Conservation (phyloP, 805 yeast genomes). For the Wickerhamomyces silvicola region DNA sequence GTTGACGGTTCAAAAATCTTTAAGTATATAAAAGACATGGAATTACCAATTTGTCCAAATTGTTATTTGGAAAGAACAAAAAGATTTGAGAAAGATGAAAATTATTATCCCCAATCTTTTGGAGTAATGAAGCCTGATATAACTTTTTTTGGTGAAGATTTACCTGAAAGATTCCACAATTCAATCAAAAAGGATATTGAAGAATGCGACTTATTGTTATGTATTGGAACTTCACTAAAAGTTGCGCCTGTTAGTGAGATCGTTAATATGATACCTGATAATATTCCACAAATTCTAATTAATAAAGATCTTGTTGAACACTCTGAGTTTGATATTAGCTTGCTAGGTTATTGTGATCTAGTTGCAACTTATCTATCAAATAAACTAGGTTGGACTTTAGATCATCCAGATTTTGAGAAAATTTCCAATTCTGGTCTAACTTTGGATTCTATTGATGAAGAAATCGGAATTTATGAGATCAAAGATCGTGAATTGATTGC, state of each 20-base stretch:
- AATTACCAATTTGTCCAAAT: constrained; percentile 66
- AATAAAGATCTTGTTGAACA: constrained; percentile 72
- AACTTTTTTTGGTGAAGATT: constrained; percentile 82
- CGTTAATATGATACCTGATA: constrained; percentile 62
- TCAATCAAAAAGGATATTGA: constrained; percentile 50
- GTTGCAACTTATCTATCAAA: constrained; percentile 60
- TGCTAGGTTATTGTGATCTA: constrained; percentile 81
- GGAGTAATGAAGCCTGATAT: constrained; percentile 93
- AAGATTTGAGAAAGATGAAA: constrained; percentile 22
- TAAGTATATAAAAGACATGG: constrained; percentile 48
- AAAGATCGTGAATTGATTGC: constrained; percentile 24
- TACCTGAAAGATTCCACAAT: constrained; percentile 66
- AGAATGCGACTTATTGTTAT: constrained; percentile 70
- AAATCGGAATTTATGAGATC: constrained; percentile 29
- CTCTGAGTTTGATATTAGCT: constrained; percentile 69
- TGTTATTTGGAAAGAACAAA: constrained; percentile 44
- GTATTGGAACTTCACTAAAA: constrained; percentile 86
- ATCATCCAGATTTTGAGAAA: constrained; percentile 43
- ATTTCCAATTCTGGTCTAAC: constrained; percentile 28
- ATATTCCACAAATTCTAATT: constrained; percentile 77
- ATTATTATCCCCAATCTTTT: constrained; percentile 36
- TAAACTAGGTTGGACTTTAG: constrained; percentile 52
- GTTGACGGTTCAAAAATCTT: constrained; percentile 62
- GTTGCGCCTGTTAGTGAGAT: constrained; percentile 91
- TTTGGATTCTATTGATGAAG: constrained; percentile 23